These are phyloP conservation scores for Phytophthora constricta DNA, from an alignment of 352 stramenopile genomes.

Conservation along the genomic window DNA sequence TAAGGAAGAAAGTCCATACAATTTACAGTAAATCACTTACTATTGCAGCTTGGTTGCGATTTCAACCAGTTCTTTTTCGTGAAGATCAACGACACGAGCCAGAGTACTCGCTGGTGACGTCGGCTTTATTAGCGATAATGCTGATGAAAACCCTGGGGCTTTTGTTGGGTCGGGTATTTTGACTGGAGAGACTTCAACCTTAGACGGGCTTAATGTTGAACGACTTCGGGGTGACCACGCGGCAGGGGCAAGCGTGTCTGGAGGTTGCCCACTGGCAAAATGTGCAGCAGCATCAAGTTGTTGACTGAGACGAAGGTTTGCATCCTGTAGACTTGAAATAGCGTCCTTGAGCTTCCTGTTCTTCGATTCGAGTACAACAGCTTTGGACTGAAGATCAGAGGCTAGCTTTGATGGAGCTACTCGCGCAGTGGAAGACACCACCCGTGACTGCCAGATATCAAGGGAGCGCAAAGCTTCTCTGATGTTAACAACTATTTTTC, in stretches of 20 bases:
- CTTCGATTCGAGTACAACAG: conserved; percentile 42
- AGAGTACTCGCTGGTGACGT: conserved; percentile 9
- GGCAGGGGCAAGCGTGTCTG: not conserved
- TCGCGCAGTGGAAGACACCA: conserved; percentile 1
- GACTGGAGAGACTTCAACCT: conserved; percentile 13
- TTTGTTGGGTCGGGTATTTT: conserved; percentile 4
- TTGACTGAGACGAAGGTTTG: conserved; percentile 53
- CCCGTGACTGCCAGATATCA: conserved; percentile 55
- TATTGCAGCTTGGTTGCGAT: conserved; percentile 62
- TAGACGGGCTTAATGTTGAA: conserved; percentile 2
- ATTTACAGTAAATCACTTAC: conserved; percentile 29
- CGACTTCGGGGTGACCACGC: conserved; percentile 16
- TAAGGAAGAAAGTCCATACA: not conserved
- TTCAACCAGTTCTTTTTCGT: conserved; percentile 55
- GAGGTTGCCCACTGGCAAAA: conserved; percentile 1
- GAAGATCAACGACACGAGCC: conserved; percentile 32
- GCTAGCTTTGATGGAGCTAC: conserved; percentile 6
- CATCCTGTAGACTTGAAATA: conserved; percentile 50
- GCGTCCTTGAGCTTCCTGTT: conserved; percentile 50
- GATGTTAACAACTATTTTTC: conserved; percentile 59
- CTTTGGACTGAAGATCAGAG: conserved; percentile 25
- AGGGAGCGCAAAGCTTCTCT: conserved; percentile 61
- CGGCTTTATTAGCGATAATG: not conserved
- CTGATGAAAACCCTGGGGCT: not conserved
- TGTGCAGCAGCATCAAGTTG: conserved; percentile 29